phyloP scores from a whole-genome alignment of 805 yeast species.

The Clavispora fructus region DNA sequence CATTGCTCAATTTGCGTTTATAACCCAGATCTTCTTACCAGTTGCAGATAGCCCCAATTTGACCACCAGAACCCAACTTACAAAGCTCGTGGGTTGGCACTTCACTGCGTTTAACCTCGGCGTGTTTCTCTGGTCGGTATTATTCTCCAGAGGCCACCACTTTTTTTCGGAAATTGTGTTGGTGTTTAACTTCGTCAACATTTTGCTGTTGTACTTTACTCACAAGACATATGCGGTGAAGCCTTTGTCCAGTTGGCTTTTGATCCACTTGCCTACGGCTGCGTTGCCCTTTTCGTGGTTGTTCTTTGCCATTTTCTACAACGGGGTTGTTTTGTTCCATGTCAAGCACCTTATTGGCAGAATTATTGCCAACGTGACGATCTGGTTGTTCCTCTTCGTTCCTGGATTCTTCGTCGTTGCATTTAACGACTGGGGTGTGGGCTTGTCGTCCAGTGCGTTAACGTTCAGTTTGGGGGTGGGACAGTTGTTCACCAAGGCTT shows the following conservation, averaged over 20 bases:
- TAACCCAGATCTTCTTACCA: constrained; percentile 41
- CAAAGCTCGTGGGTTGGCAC: constrained; percentile 50
- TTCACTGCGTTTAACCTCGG: constrained; percentile 57
- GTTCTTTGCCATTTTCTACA: constrained; percentile 73
- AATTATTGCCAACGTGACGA: constrained; percentile 62
- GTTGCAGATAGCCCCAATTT: constrained; percentile 12
- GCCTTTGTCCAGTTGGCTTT: constrained; percentile 47
- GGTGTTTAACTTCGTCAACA: constrained; percentile 54
- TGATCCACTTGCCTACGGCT: constrained; percentile 59
- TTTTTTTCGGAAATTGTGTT: constrained; percentile 55
- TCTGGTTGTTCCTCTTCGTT: constrained; percentile 72
- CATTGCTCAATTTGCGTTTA: constrained; percentile 48
- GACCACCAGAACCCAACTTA: constrained; percentile 19
- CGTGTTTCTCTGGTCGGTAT: constrained; percentile 57
- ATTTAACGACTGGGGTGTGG: constrained; percentile 69
- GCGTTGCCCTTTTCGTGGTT: constrained; percentile 77
- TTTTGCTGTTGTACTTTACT: constrained; percentile 48
- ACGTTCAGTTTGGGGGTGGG: constrained; percentile 64
- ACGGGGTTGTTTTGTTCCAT: constrained; percentile 72
- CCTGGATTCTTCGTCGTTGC: constrained; percentile 54
- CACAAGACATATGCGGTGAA: constrained; percentile 56
- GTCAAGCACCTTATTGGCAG: constrained; percentile 57
- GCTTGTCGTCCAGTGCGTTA: constrained; percentile 53
- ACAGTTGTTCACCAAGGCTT: constrained; percentile 60
- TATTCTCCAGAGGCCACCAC: constrained; percentile 57